These are phyloP conservation scores for Heliamphora exappendiculata DNA, from an alignment of 148 eudicot genomes.

Conservation along the genomic window DNA sequence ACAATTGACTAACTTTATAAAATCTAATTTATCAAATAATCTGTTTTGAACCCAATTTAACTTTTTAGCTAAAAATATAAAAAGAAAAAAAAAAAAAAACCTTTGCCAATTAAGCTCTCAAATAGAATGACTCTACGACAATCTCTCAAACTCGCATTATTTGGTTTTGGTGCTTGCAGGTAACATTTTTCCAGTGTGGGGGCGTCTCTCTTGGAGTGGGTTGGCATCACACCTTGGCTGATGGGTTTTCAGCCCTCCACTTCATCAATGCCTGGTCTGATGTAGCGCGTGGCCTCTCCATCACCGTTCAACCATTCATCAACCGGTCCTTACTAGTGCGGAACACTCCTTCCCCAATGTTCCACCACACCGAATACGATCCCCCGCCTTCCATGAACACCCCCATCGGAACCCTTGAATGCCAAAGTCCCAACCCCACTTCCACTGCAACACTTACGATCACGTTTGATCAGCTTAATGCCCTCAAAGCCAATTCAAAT, in stretches of 20 bases:
- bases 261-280: constrained; percentile 33
- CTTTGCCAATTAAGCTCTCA: too few relatives aligned
- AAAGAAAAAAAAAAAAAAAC: too few relatives aligned
- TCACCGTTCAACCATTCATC: constrained; percentile 28
- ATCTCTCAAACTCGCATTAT: too few relatives aligned
- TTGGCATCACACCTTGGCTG: constrained; percentile 16
- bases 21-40: too few relatives aligned
- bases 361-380: constrained; percentile 22
- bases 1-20: too few relatives aligned
- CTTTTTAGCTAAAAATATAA: too few relatives aligned
- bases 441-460: constrained; percentile 4
- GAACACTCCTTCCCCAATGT: constrained; percentile 21
- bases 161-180: constrained; percentile 5
- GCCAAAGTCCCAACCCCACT: not conserved
- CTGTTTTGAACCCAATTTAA: too few relatives aligned
- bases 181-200: constrained; percentile 32
- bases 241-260: constrained; percentile 28
- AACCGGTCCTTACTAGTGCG: constrained; percentile 25
- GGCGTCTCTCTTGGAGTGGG: constrained; percentile 29
- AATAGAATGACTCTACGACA: too few relatives aligned
- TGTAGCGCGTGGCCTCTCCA: constrained; percentile 22
- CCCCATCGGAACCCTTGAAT: not conserved
- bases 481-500: constrained; percentile 20
- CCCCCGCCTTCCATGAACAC: constrained; percentile 17
- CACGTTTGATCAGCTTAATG: constrained; percentile 16